These are phyloP conservation scores for Mycena latifolia DNA, from an alignment of 768 basidiomycete genomes.

Conservation along the genomic window DNA sequence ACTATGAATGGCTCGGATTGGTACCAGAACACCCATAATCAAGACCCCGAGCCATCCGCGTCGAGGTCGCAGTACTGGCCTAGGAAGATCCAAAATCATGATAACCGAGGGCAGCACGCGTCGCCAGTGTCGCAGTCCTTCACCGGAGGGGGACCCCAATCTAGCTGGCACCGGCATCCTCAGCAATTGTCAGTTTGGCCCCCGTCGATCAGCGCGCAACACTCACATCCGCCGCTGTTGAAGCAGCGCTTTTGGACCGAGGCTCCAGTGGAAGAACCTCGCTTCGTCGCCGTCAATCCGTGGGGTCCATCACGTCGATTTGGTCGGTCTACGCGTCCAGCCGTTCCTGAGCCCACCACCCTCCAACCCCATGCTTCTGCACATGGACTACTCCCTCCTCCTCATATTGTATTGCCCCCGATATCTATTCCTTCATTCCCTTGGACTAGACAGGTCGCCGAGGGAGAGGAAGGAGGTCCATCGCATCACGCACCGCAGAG, in stretches of 20 bases:
- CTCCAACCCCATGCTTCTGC: not conserved
- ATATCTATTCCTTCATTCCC: too few species aligned
- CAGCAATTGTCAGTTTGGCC: not conserved
- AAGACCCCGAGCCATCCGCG: too few species aligned
- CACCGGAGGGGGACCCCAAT: not conserved
- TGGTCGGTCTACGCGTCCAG: not conserved
- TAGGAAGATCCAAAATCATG: not conserved
- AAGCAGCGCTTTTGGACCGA: not conserved
- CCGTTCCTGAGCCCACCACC: too few species aligned
- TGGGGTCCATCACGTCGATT: not conserved
- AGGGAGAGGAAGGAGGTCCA: too few species aligned
- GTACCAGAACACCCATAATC: too few species aligned
- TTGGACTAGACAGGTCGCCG: too few species aligned
- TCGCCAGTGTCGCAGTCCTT: too few species aligned
- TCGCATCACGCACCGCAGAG: too few species aligned
- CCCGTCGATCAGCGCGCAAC: not conserved
- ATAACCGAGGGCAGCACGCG: too few species aligned
- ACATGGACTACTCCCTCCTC: not conserved
- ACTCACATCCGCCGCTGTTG: not conserved
- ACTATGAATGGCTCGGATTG: too few species aligned
- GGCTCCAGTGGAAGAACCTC: not conserved
- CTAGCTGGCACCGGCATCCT: not conserved
- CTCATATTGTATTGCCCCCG: not conserved
- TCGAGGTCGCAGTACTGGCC: too few species aligned
- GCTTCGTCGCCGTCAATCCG: not conserved